These are phyloP conservation scores for Amesomyces nigricolor DNA, from an alignment of 2,329 filamentous ascomycete genomes.

Conservation along the genomic window DNA sequence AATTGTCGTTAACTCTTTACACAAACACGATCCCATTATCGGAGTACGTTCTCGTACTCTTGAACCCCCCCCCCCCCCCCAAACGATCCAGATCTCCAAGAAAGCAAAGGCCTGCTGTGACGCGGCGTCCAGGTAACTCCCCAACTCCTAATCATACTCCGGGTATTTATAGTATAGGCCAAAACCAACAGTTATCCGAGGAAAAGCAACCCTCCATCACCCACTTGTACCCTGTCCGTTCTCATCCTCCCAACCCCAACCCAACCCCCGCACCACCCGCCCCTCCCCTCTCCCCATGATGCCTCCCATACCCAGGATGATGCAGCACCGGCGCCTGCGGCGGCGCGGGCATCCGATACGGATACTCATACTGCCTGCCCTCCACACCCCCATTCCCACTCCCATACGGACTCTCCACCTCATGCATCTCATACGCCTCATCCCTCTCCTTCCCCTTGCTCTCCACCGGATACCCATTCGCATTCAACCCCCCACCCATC, in stretches of 20 bases:
- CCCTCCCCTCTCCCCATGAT: slow-evolving; percentile 24
- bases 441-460: slow-evolving; percentile 38
- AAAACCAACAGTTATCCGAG: slow-evolving; percentile 6
- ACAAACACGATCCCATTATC: not conserved
- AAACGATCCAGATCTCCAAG: not conserved
- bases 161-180: slow-evolving; percentile 18
- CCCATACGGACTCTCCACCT: slow-evolving; percentile 35
- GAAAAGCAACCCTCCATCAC: not conserved
- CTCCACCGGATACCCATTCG: slow-evolving; percentile 24
- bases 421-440: slow-evolving; percentile 43
- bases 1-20: not conserved
- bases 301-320: slow-evolving; percentile 44
- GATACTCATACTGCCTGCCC: slow-evolving; percentile 3
- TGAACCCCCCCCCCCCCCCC: not conserved
- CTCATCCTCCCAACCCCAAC: slow-evolving; percentile 1
- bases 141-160: slow-evolving; percentile 12
- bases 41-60: not conserved
- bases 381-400: slow-evolving; percentile 26
- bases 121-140: slow-evolving; percentile 9
- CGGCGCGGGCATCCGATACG: slow-evolving; percentile 23
- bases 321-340: slow-evolving; percentile 38
- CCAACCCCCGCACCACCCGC: slow-evolving; percentile 14
- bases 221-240: not conserved
- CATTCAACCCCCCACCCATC: slow-evolving; percentile 34
- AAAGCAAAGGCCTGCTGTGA: not conserved